Evolutionary conservation across 1,139 yeast species (phyloP).

Genomic region (Yamadazyma oceani): DNA sequence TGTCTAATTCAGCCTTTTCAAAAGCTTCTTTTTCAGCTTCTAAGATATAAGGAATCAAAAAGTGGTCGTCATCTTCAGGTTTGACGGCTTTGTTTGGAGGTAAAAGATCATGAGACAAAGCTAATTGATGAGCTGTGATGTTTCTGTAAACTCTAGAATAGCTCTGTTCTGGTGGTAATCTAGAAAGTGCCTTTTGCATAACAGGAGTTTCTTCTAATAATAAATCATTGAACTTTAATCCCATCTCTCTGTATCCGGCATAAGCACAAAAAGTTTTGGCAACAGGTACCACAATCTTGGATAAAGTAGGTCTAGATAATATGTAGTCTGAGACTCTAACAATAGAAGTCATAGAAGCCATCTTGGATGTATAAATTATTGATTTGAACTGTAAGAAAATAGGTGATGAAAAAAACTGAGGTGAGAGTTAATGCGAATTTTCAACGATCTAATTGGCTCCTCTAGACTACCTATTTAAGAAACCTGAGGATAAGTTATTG

Average conservation of each 20-base stretch:
- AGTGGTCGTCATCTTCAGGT: slow-evolving; percentile 82
- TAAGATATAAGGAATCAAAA: slow-evolving; percentile 82
- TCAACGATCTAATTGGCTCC: slow-evolving; percentile 9
- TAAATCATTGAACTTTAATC: slow-evolving; percentile 85
- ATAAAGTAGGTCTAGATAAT: slow-evolving; percentile 75
- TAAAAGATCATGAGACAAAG: slow-evolving; percentile 80
- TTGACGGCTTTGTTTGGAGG: slow-evolving; percentile 78
- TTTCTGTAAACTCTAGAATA: slow-evolving; percentile 93
- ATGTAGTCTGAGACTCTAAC: slow-evolving; percentile 81
- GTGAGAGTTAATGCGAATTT: slow-evolving; percentile 11
- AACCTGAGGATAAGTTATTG: slow-evolving; percentile 7
- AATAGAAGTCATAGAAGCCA: slow-evolving; percentile 80
- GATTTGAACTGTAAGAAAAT: slow-evolving; percentile 1
- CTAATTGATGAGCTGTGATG: slow-evolving; percentile 86
- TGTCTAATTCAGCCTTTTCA: slow-evolving; percentile 87
- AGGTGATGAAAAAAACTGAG: slow-evolving; percentile 2
- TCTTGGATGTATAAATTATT: slow-evolving; percentile 20
- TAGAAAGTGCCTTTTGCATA: slow-evolving; percentile 81
- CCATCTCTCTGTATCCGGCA: slow-evolving; percentile 93
- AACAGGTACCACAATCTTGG: slow-evolving; percentile 74
- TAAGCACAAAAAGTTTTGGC: slow-evolving; percentile 70
- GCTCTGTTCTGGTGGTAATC: slow-evolving; percentile 80
- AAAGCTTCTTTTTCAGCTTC: slow-evolving; percentile 92
- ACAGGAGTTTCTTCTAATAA: slow-evolving; percentile 83
- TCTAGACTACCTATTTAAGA: slow-evolving; percentile 25